Evolutionary conservation across 352 stramenopile species (phyloP), one percentile per base, ranked within the genome.

Genomic region (Elongisporangium prolatum): DNA sequence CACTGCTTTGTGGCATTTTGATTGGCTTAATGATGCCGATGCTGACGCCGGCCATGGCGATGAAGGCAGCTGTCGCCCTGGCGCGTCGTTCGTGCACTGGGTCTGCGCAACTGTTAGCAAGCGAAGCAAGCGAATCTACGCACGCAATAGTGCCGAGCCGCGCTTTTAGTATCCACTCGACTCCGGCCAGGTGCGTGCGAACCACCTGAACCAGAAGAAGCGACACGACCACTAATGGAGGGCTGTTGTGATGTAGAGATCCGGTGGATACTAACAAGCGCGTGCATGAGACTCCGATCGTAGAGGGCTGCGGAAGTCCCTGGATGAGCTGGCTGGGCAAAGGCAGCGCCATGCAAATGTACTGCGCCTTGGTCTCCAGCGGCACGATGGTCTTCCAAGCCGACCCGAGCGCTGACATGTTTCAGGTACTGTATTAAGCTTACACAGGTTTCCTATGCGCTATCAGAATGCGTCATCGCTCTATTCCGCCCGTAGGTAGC

Each of bases 301-400:
- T 84, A 37, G 58, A 71, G 56, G 71, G 82, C 56, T 82, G 76
- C 20, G 80, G 83, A 0, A 69, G 63, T 21, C 51, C 60, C 14
- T 54, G 81, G 48, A 85, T 89, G 75, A 62, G 63, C 22, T 89
- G 75, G 77, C 66, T 91, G 49, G 80, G 82, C 18, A 66, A 65
- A 7, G 80, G 71, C 49, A 88, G 71, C 37, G 71, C 77, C 40
- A 83, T 72, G 60, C 82, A 91, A 49, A 89, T 91, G 79, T 91
- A 89, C 65, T 89, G 79, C 55, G 67, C 77, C 5, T 47, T 91
- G 55, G 62, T 91, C 38, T 69, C 88, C 37, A 81, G 71, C 2
- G 79, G 77, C 4, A 88, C 79, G 20, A 65, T 91, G 48, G 68
- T 89, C 38, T 84, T 77, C 34, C 77, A 86, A 53, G 77, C 79